Evolutionary conservation across 2,329 filamentous ascomycete species (phyloP), one percentile per base, ranked within the genome.

Genomic region (Arthrobotrys sphaeroides): DNA sequence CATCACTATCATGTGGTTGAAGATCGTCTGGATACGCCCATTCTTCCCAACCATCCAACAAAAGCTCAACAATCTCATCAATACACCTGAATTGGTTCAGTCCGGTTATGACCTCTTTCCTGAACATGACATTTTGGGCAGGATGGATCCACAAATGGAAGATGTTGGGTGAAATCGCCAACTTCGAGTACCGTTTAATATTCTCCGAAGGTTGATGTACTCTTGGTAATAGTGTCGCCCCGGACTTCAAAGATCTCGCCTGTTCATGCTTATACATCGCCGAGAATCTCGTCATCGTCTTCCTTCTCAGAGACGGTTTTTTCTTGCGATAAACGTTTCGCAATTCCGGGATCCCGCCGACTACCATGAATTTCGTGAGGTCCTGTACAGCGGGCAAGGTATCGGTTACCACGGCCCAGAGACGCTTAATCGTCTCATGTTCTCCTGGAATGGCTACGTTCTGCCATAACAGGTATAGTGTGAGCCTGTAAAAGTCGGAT

Each of bases 91-190:
- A 75, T 18, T 75, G 55, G 26, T 75, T 75, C 31, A 75, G 24
- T 3, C 72, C 72, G n/a, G 64, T 49, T 36, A 75, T 75, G 24
- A 75, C 31, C 5, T 75, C 64, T 13, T 65, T 75, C 64, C 72
- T 49, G 22, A 65, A 75, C 64, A 75, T 51, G 12, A 75, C 64
- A 36, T 75, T 75, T 43, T 75, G 72, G 31, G 72, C 64, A 0
- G 72, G 72, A 26, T 75, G 72, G 16, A 75, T 75, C 72, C 72
- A 75, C 12, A 75, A n/a, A 47, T 75, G 72, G 33, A 75, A 75
- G 12, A 75, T 75, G 20, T 75, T 75, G 6, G 72, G 72, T 18
- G 72, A 75, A 49, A 75, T 75, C 22, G 59, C 49, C 13, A 75
- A 43, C 40, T 62, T 75, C 9, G 72, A 68, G 28, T 75, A 75